phyloP scores from a whole-genome alignment of 176 grass and related monocot genomes.

The bread wheat (Triticum aestivum) region IWGSC_CS_RefSeq_v2.1 NC_057808.1:279079757-279080256 shows the following conservation, averaged over 20 bases:
- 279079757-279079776: constrained; percentile 8
- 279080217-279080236: constrained; percentile 60
- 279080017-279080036: constrained; percentile 94
- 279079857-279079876: constrained; percentile 99
- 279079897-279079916: constrained; percentile 95
- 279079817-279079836: constrained; percentile 8
- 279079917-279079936: constrained; percentile 39
- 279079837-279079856: constrained; percentile 52
- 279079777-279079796: neutral
- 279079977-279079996: constrained; percentile 32
- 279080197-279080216: constrained; percentile 89
- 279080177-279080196: constrained; percentile 87
- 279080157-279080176: constrained; percentile 95
- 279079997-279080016: constrained; percentile 91
- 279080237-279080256: constrained; percentile 12
- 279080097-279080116: constrained; percentile 89
- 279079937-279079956: constrained; percentile 31
- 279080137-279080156: constrained; percentile 88
- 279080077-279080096: constrained; percentile 89
- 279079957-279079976: neutral
- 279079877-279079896: constrained; percentile 88
- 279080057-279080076: constrained; percentile 72
- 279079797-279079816: neutral
- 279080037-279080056: constrained; percentile 68
- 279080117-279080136: constrained; percentile 87